A percentile compares a stretch with the other conserved stretches of the same genome.
phyloP scores from a whole-genome alignment of 2,329 filamentous ascomycete species.

The Ophiostoma ulmi region DNA sequence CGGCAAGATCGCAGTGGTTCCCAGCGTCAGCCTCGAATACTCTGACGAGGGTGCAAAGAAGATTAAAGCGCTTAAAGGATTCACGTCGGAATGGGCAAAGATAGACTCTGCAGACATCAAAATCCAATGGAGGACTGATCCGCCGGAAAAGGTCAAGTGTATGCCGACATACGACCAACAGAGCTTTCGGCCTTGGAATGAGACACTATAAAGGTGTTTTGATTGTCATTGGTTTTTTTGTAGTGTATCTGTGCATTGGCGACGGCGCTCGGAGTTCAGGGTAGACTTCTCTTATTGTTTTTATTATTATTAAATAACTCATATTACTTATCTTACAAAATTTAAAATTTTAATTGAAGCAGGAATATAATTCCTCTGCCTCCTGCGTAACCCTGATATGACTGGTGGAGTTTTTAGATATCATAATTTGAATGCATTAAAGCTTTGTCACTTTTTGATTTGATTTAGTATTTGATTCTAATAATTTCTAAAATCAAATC shows the following conservation, averaged over 20 bases:
- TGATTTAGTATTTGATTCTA: too few species aligned
- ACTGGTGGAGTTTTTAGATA: too few species aligned
- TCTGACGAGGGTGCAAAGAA: conserved; percentile 40
- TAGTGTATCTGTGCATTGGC: neutral
- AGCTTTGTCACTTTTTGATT: too few species aligned
- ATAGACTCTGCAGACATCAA: conserved; percentile 28
- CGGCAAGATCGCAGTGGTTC: conserved; percentile 52
- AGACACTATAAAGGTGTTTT: conserved; percentile 24
- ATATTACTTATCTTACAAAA: too few species aligned
- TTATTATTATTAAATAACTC: neutral
- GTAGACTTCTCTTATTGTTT: neutral
- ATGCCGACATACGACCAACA: conserved; percentile 42
- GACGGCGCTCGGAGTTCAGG: neutral
- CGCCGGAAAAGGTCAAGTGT: conserved; percentile 46
- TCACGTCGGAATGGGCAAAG: conserved; percentile 38
- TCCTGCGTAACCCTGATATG: too few species aligned
- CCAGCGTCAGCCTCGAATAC: conserved; percentile 53
- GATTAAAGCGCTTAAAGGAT: conserved; percentile 50
- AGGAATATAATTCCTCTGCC: too few species aligned
- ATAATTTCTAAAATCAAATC: too few species aligned
- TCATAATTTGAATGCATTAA: too few species aligned
- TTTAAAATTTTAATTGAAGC: too few species aligned
- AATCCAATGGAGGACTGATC: conserved; percentile 42
- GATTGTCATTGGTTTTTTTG: neutral
- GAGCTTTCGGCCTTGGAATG: conserved; percentile 41